Evolutionary conservation across 2,329 filamentous ascomycete species (phyloP).

Genomic region (Onygenales sp.): DNA sequence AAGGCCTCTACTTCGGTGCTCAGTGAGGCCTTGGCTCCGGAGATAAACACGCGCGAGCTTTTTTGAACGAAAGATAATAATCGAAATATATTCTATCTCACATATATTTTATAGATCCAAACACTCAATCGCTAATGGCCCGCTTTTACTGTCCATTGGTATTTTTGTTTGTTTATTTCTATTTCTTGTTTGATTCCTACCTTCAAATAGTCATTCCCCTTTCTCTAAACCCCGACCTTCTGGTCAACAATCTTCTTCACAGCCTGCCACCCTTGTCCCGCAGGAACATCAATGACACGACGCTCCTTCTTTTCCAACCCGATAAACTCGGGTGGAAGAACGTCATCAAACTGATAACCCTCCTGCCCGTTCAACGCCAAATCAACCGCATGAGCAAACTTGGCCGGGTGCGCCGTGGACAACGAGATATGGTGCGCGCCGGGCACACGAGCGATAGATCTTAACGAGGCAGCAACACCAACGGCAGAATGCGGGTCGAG

Average conservation of each 20-base stretch:
- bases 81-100: no score
- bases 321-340: constrained; percentile 72
- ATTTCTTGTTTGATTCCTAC: neutral
- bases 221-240: constrained; percentile 46
- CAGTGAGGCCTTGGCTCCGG: no score
- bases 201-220: neutral
- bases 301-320: constrained; percentile 68
- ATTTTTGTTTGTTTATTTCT: neutral
- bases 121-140: no score
- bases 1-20: no score
- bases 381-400: constrained; percentile 81
- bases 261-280: constrained; percentile 56
- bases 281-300: constrained; percentile 60
- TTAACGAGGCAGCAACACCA: constrained; percentile 64
- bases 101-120: no score
- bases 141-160: neutral
- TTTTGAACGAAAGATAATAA: no score
- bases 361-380: constrained; percentile 60
- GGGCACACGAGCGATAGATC: constrained; percentile 52
- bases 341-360: constrained; percentile 68
- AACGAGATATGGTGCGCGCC: constrained; percentile 64
- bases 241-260: constrained; percentile 67
- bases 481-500: constrained; percentile 91
- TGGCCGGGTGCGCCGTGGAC: constrained; percentile 90
- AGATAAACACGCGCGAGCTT: no score